These are phyloP conservation scores for Hirschfeldia incana DNA, from an alignment of 345 rosid species.

Conservation along the genomic window DNA sequence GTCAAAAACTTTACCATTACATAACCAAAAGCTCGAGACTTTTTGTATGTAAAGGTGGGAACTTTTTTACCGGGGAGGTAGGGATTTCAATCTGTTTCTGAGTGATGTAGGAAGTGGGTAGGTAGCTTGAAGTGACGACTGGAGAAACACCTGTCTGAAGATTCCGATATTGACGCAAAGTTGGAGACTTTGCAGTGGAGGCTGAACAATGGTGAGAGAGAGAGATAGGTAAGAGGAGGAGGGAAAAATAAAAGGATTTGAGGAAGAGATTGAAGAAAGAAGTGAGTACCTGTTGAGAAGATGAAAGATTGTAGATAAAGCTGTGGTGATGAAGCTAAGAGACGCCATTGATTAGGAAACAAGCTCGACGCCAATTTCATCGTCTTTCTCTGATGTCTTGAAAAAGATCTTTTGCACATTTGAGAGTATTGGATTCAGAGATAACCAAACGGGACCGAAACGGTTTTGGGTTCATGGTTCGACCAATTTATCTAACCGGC, in stretches of 20 bases:
- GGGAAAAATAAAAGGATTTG: neutral
- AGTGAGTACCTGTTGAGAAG: constrained; percentile 15
- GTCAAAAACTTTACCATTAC: constrained; percentile 1
- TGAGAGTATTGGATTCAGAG: neutral
- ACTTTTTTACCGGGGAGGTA: constrained; percentile 24
- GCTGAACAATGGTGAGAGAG: constrained; percentile 14
- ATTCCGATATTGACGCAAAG: constrained; percentile 49
- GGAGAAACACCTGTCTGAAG: constrained; percentile 57
- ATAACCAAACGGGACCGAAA: neutral
- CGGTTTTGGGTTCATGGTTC: neutral
- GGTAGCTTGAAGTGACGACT: constrained; percentile 57
- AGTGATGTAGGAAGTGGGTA: constrained; percentile 47
- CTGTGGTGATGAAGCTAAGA: constrained; percentile 28
- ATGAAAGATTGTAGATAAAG: constrained; percentile 28
- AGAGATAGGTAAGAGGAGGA: constrained; percentile 6
- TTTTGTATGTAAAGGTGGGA: neutral
- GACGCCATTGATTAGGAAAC: constrained; percentile 41
- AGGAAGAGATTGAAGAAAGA: neutral
- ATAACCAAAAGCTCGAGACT: constrained; percentile 12
- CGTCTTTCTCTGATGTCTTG: neutral
- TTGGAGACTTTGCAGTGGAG: constrained; percentile 35
- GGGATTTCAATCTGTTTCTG: constrained; percentile 37
- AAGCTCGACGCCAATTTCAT: constrained; percentile 41
- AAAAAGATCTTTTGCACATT: neutral
- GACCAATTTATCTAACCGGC: neutral